Base-by-base conservation (phyloP, 371 early-diverging fungal species). In the Mucor velutinosus region DNA sequence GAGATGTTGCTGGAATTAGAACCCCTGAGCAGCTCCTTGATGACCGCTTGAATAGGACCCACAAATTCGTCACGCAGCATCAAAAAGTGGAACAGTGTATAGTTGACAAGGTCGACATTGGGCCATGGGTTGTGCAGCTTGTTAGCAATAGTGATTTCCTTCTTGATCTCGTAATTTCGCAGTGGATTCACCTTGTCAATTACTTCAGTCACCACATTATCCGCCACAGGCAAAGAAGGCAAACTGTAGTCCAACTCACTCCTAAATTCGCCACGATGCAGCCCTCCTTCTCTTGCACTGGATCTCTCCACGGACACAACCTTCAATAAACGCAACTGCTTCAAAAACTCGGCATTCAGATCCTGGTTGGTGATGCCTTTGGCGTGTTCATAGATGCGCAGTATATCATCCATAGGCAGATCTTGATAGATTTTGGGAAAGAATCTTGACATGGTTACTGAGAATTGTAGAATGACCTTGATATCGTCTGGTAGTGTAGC, bases 61-160 rank as follows among this genome's bases (percentile, higher is more conserved):
- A 63, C 43, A 0, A 79, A 6, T 32, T 79, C 75, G 25, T 79
- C 78, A 1, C 76, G 66, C 21, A 77, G 17, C 6, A 79, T 56
- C 57, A 74, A 56, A 14, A 70, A 82, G 17, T 82, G 79, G 14
- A 60, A 45, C 32, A 65, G 41, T 4, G 79, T 19, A 27, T 82
- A 82, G 3, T 51, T 32, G 0, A 33, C 45, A 1, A 79, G 7
- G 23, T 70, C 55, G 11, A 65, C 27, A 15, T 66, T 32, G n/a
- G 76, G 55, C 68, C 73, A 68, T 7, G 75, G 53, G 6, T 47
- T 35, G 15, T 64, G 53, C 19, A 70, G 23, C 10, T 61, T 43
- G 23, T 69, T 72, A 0, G 53, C 25, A 25, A 69, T 33, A 0
- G 29, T 35, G 1, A 17, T 41, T 7, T 56, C 47, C 27, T 60